These are phyloP conservation scores for Solanum infundibuliforme DNA, from an alignment of 257 asterid species.

Conservation along the genomic window DNA sequence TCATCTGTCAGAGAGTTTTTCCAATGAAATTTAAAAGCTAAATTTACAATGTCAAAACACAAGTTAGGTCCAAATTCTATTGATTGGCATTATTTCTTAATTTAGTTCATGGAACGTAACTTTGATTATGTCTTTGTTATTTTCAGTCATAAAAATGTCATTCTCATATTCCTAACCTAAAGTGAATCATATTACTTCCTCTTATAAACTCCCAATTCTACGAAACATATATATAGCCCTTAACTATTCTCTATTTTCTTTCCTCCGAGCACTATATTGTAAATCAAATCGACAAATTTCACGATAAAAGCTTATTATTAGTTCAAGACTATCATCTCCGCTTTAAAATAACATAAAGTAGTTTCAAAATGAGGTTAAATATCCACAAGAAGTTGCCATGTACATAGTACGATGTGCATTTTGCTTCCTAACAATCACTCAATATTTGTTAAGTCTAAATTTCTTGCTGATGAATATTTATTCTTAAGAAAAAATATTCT, in stretches of 20 bases:
- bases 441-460: neutral
- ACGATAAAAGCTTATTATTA: neutral
- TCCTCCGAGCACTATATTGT: neutral
- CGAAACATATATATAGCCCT: neutral
- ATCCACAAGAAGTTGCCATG: neutral
- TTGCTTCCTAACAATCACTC: neutral
- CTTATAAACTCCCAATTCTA: conserved; percentile 10
- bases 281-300: neutral
- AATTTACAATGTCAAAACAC: neutral
- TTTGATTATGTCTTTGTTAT: neutral
- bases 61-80: neutral
- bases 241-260: neutral
- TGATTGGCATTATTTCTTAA: neutral
- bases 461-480: neutral
- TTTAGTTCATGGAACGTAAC: neutral
- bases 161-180: conserved; percentile 9
- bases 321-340: neutral
- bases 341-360: no score
- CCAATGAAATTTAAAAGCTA: neutral
- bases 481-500: neutral
- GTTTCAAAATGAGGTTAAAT: neutral
- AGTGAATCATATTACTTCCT: conserved; percentile 3
- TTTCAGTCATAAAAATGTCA: neutral
- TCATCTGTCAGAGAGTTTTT: neutral
- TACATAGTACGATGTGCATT: neutral